Evolutionary conservation across 148 eudicot genomes (phyloP), one percentile per base, ranked within the genome.

Genomic region (Rhododendron vialii): DNA sequence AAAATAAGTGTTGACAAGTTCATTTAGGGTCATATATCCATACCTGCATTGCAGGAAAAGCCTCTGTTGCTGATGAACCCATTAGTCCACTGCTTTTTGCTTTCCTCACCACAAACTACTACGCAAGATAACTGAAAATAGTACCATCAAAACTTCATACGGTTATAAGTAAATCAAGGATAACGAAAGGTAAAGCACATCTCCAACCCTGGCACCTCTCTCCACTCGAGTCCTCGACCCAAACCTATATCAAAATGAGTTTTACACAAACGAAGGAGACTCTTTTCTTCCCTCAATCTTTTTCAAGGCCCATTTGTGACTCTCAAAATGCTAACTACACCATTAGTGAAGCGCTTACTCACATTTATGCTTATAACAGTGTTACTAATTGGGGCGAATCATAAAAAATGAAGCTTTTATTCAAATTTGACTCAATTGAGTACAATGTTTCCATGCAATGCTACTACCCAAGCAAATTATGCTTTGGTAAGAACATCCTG

Each of bases 21-120:
- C 50, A 53, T 24, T 38, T 73, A 33, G 43, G 38, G 20, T 73
- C 59, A 57, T 17, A 80, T 14, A 36, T 55, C 43, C 14, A 5
- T 86, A 86, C 88, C 88, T 86, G 82, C 81, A 86, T 14, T 48
- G 85, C 85, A 26, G 85, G 85, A 28, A 83, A 48, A 33, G 35
- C 55, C 28, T 86, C 88, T 41, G 82, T 47, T 20, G 69, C 30
- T 26, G 88, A 82, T 13, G 88, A 86, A 86, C 85, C 84, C 85
- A 86, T 86, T 33, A 82, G n/a, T 59, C 85, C 84, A 82, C 74
- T 61, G 36, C 24, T 33, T 81, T 81, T 18, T 33, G 36, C 59
- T 57, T 48, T 47, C 26, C 36, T 48, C 18, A 48, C 33, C 2
- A 4, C 63, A 80, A 45, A 80, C 26, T 33, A 35, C 67, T 55